Evolutionary conservation across 352 stramenopile genomes (phyloP).

Genomic region (Globisporangium acanthophoron): DNA sequence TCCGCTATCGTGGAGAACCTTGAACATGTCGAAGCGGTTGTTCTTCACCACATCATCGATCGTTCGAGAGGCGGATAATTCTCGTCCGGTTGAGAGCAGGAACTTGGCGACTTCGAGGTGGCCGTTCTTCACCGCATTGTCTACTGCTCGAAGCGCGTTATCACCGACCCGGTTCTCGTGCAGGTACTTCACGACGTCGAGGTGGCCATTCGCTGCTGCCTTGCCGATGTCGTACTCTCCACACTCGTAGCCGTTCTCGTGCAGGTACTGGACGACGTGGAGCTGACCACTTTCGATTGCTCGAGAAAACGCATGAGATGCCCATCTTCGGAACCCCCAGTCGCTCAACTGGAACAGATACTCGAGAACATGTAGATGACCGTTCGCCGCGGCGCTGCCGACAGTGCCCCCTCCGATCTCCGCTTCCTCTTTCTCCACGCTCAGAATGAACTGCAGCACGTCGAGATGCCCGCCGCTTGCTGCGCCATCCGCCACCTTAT

Average conservation of each 20-base stretch:
- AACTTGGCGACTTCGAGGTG: too few relatives aligned
- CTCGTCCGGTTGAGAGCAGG: too few relatives aligned
- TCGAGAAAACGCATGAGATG: neutral
- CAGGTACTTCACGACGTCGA: neutral
- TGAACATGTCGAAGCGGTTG: too few relatives aligned
- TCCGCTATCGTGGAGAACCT: too few relatives aligned
- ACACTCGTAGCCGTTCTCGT: neutral
- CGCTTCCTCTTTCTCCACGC: too few relatives aligned
- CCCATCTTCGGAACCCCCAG: neutral
- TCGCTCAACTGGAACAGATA: slow-evolving; percentile 20
- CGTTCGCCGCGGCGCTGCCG: neutral
- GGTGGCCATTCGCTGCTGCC: too few relatives aligned
- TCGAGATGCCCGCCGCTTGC: slow-evolving; percentile 17
- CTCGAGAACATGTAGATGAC: slow-evolving; percentile 23
- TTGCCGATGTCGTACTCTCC: neutral
- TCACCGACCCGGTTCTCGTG: neutral
- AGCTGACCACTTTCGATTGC: slow-evolving; percentile 4
- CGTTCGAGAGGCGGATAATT: too few relatives aligned
- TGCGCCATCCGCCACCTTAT: neutral
- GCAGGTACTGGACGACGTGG: neutral
- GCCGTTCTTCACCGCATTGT: too few relatives aligned
- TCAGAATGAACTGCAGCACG: slow-evolving; percentile 17
- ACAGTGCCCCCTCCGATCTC: too few relatives aligned
- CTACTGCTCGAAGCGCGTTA: too few relatives aligned
- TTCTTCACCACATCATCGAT: too few relatives aligned